A percentile compares a stretch with the other conserved stretches of the same genome.
phyloP scores from a whole-genome alignment of 768 basidiomycete species.

The Steccherinum ochraceum region DNA sequence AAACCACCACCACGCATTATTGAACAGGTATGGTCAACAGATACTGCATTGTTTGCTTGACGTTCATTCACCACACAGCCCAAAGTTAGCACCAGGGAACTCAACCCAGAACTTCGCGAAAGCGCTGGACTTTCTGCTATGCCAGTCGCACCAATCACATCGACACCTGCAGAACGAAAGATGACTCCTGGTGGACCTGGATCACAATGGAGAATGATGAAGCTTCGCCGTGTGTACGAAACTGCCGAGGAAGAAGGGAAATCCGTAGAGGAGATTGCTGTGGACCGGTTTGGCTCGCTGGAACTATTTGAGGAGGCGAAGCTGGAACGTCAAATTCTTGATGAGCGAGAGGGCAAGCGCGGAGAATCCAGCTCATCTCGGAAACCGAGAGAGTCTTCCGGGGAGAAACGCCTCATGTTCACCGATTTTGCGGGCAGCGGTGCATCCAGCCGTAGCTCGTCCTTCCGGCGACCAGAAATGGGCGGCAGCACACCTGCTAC shows the following conservation, averaged over 20 bases:
- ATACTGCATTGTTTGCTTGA: background rate
- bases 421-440: slow-evolving; percentile 54
- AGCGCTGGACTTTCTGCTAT: slow-evolving; percentile 22
- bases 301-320: slow-evolving; percentile 85
- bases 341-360: slow-evolving; percentile 67
- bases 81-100: slow-evolving; percentile 53
- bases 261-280: slow-evolving; percentile 68
- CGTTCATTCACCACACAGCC: slow-evolving; percentile 35
- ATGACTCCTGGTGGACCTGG: slow-evolving; percentile 84
- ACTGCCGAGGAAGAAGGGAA: slow-evolving; percentile 79
- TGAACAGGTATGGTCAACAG: slow-evolving; percentile 50
- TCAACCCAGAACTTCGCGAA: slow-evolving; percentile 52
- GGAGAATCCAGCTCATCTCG: slow-evolving; percentile 15
- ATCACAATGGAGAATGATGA: slow-evolving; percentile 98
- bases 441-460: slow-evolving; percentile 72
- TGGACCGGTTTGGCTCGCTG: slow-evolving; percentile 83
- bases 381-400: slow-evolving; percentile 20
- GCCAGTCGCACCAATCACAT: background rate
- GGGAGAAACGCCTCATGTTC: slow-evolving; percentile 61
- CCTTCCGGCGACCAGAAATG: slow-evolving; percentile 76
- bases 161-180: slow-evolving; percentile 37
- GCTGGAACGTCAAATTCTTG: slow-evolving; percentile 79
- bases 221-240: slow-evolving; percentile 84
- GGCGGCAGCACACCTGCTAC: slow-evolving; percentile 52
- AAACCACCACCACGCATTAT: slow-evolving; percentile 58